phyloP scores from a whole-genome alignment of 1,284 basidiomycete genomes.

The Uromyces viciae-fabae region DNA sequence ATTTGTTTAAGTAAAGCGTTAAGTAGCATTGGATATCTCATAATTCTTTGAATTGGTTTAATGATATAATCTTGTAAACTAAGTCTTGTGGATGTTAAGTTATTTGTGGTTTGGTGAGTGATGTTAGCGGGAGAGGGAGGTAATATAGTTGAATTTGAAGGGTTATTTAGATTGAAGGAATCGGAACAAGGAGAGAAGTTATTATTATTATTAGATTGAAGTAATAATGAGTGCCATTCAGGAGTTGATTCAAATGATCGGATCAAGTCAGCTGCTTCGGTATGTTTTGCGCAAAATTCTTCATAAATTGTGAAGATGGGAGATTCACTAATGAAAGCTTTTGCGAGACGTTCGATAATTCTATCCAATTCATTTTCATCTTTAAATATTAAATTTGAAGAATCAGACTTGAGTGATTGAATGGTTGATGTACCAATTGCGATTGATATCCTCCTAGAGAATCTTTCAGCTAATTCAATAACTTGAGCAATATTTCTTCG shows the following conservation, averaged over 20 bases:
- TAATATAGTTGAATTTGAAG: neutral
- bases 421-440: conserved; percentile 1
- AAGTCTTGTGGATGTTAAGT: conserved; percentile 38
- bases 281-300: conserved; percentile 75
- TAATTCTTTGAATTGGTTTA: conserved; percentile 53
- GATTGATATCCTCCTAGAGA: conserved; percentile 25
- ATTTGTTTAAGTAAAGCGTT: conserved; percentile 49
- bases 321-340: conserved; percentile 67
- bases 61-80: conserved; percentile 52
- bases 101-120: neutral
- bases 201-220: neutral
- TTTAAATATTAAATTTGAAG: too few relatives aligned
- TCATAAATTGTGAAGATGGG: conserved; percentile 72
- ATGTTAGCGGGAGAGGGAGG: neutral
- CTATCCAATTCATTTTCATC: conserved; percentile 33
- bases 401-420: conserved; percentile 52
- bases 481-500: conserved; percentile 38
- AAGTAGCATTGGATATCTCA: conserved; percentile 52
- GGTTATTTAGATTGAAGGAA: neutral
- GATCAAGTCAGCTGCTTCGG: conserved; percentile 70
- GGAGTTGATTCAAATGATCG: conserved; percentile 61
- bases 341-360: conserved; percentile 63
- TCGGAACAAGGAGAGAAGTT: conserved; percentile 14
- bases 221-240: conserved; percentile 78
- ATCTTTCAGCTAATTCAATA: conserved; percentile 39